A percentile compares a stretch with the other conserved stretches of the same genome.
Conservation (phyloP, 2,329 filamentous ascomycete genomes). For the Colletotrichum chrysophilum region DNA sequence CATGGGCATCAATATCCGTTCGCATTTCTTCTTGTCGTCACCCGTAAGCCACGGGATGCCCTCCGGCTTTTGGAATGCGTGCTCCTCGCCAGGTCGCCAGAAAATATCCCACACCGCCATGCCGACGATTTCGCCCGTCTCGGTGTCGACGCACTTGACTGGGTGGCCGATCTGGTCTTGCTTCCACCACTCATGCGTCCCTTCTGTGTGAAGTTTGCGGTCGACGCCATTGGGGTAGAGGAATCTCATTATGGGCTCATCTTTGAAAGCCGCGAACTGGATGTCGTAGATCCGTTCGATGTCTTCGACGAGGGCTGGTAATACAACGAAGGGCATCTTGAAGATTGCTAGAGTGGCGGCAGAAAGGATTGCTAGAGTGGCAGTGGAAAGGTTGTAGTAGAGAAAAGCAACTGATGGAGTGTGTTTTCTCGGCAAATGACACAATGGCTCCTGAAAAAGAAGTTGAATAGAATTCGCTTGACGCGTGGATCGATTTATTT, state of each 20-base stretch:
- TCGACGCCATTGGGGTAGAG: conserved; percentile 43
- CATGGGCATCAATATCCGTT: conserved; percentile 43
- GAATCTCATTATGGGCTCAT: conserved; percentile 27
- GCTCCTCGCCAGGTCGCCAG: conserved; percentile 41
- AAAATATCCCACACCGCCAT: conserved; percentile 52
- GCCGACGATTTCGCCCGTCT: conserved; percentile 46
- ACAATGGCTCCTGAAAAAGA: background rate
- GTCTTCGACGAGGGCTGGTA: conserved; percentile 50
- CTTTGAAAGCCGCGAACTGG: conserved; percentile 50
- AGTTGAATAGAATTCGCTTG: background rate
- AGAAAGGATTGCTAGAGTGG: background rate
- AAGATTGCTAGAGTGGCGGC: background rate
- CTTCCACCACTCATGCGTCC: conserved; percentile 43
- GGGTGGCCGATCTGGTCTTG: conserved; percentile 36
- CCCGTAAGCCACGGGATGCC: conserved; percentile 51
- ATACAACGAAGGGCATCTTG: conserved; percentile 34
- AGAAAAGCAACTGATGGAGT: background rate
- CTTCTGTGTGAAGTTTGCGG: conserved; percentile 45
- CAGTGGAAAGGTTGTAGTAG: background rate
- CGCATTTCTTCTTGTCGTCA: conserved; percentile 43
- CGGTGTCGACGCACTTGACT: conserved; percentile 37
- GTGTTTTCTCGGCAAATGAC: background rate
- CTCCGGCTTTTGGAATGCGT: conserved; percentile 37
- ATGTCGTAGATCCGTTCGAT: conserved; percentile 49
- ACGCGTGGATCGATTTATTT: background rate